Base-by-base conservation (phyloP, 2,329 filamentous ascomycete genomes). In the Trichoderma brevicompactum region DNA sequence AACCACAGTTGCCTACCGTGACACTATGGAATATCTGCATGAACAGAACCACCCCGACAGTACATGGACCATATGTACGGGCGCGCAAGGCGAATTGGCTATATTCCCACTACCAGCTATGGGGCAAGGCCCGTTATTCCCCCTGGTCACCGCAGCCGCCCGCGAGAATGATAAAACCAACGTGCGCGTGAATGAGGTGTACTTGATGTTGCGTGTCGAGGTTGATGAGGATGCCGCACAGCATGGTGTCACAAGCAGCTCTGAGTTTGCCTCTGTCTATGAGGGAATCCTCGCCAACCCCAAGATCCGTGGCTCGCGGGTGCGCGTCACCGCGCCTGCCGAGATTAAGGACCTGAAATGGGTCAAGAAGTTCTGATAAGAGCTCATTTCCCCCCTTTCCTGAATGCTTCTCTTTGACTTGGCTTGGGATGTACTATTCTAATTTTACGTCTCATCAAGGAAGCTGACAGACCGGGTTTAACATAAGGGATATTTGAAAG, bases 41-140 rank as follows among this genome's bases (percentile, higher is more conserved):
- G 46, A 61, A 2, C 36, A 52, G 15, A 17, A 32, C 5, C 17
- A 60, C 8, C 17, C 32, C 2, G 17, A 40, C 5, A 60, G 44
- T 17, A 60, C 44, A 28, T 60, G 56, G 43, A 60, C 56, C 13
- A 49, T 60, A 17, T 60, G 32, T 12, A 60, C 43, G 17, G 56
- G 44, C 8, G 46, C 56, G 19, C 56, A 60, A 5, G 56, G 56
- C 4, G 34, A 60, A 38, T 9, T 17, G 3, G 43, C 44, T 12
- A 49, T 40, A 7, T 60, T 60, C 49, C 17, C 32, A 2, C 56
- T 60, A 7, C 44, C 56, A 8, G 44, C 56, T 7, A 60, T 60
- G 13, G 36, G 32, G 17, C 44, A 49, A 19, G 56, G 44, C 3
- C 56, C 32, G 1, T 13, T 60, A n/a, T 49, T 40, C 44, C 49